Base-by-base conservation (phyloP, 2,329 filamentous ascomycete genomes). In the Ceratocystis destructans region DNA sequence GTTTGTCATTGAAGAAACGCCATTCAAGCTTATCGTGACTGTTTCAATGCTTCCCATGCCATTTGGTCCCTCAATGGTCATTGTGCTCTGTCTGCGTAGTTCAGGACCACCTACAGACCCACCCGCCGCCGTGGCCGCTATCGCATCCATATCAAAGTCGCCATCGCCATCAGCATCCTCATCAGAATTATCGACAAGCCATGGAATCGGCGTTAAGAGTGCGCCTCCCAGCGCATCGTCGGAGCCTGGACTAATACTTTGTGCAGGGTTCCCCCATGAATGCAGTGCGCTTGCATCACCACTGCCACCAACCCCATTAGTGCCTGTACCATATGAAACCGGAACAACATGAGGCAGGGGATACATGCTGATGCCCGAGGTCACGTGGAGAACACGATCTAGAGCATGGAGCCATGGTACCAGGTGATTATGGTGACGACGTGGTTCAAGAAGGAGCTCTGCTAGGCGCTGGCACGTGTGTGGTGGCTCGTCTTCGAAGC, bases 401-500 rank as follows among this genome's bases (percentile, higher is more conserved):
- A 97, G 83, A 2, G 94, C 94, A 71, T 94, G 88, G 10, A 99
- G 84, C 74, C 94, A 99, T 10, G 91, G 83, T 0, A 89, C 85
- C 2, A 97, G 81, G 64, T 86, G 88, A 69, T 83, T 85, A 78
- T 97, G 96, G 76, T 96, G 88, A 66, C 82, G 81, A 68, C 80
- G 87, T 0, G 94, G 94, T 31, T 80, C 77, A 45, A 96, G 79
- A 3, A 96, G 79, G 37, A 97, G 86, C 78, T 99, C 94, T 25
- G 91, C 85, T 25, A 99, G 82, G 48, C 94, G 88, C 76, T 99
- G 94, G 69, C 96, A 83, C 2, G 94, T 97, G 74, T 97, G 90
- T 0, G 94, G 94, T 1, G 94, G 93, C 71, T 88, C 83, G 2
- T 79, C 78, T 25, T 83, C 73, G 75, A 99, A 99, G 70, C 82